Conservation (phyloP, 257 asterid genomes). For the Ilex aquifolium region DNA sequence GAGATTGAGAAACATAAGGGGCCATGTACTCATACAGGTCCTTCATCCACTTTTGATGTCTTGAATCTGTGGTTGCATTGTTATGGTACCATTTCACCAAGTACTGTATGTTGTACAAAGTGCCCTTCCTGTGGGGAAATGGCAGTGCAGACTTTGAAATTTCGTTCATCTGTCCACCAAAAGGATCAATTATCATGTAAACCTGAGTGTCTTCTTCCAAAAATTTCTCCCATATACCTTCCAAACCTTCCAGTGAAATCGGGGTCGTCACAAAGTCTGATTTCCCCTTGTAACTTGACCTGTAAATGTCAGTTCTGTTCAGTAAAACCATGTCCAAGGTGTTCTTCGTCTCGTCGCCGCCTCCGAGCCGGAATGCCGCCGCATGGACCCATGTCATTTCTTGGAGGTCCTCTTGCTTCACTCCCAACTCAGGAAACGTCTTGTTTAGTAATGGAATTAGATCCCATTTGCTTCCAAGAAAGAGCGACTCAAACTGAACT, state of each 20-base stretch:
- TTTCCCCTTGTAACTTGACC: not conserved
- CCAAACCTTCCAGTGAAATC: not conserved
- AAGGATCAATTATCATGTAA: not conserved
- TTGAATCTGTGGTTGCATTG: not conserved
- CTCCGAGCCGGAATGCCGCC: not conserved
- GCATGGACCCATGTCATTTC: not conserved
- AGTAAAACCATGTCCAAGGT: not conserved
- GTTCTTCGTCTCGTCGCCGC: not conserved
- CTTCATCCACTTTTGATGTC: not conserved
- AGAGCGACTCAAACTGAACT: not conserved
- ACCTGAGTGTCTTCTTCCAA: not conserved
- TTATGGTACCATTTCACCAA: not conserved
- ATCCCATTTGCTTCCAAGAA: not conserved
- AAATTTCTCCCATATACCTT: not conserved
- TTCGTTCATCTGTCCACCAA: not conserved
- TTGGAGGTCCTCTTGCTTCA: not conserved
- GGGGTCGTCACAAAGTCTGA: not conserved
- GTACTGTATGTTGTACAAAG: not conserved
- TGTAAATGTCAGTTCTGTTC: not conserved
- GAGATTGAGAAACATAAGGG: not conserved
- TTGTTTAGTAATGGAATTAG: not conserved
- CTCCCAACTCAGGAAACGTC: not conserved
- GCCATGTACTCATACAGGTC: not conserved
- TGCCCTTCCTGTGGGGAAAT: not conserved
- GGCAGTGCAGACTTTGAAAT: not conserved